Evolutionary conservation across 306 rosid genomes (phyloP).

Genomic region (Cucumis melo): DNA sequence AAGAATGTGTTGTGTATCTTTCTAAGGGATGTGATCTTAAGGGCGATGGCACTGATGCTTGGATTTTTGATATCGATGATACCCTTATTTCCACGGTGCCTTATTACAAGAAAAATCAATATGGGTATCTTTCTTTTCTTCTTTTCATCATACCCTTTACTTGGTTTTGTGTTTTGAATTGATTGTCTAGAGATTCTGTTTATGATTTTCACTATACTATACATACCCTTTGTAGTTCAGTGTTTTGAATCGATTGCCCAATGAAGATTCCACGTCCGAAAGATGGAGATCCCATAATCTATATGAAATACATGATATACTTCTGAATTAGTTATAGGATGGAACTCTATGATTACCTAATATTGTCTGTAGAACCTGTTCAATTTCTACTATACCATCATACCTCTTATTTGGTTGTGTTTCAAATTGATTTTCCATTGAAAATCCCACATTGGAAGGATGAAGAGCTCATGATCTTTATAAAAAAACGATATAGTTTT

Average conservation of each 20-base stretch:
- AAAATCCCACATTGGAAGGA: too few relatives aligned
- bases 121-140: slow-evolving; percentile 20
- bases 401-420: too few relatives aligned
- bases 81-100: slow-evolving; percentile 47
- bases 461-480: too few relatives aligned
- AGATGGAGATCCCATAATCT: too few relatives aligned
- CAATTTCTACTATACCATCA: too few relatives aligned
- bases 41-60: slow-evolving; percentile 48
- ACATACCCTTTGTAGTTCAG: background rate
- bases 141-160: background rate
- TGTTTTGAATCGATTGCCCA: background rate
- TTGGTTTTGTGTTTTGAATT: background rate
- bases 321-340: too few relatives aligned
- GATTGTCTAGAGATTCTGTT: background rate
- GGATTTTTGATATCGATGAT: slow-evolving; percentile 68
- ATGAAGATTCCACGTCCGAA: too few relatives aligned
- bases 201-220: background rate
- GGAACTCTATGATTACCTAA: too few relatives aligned
- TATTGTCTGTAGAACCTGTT: too few relatives aligned
- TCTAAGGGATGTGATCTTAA: slow-evolving; percentile 33
- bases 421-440: too few relatives aligned
- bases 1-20: slow-evolving; percentile 34
- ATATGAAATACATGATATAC: too few relatives aligned
- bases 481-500: too few relatives aligned
- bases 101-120: slow-evolving; percentile 31